phyloP scores from a whole-genome alignment of 2,329 filamentous ascomycete genomes.

The Colletotrichum coccodes region DNA sequence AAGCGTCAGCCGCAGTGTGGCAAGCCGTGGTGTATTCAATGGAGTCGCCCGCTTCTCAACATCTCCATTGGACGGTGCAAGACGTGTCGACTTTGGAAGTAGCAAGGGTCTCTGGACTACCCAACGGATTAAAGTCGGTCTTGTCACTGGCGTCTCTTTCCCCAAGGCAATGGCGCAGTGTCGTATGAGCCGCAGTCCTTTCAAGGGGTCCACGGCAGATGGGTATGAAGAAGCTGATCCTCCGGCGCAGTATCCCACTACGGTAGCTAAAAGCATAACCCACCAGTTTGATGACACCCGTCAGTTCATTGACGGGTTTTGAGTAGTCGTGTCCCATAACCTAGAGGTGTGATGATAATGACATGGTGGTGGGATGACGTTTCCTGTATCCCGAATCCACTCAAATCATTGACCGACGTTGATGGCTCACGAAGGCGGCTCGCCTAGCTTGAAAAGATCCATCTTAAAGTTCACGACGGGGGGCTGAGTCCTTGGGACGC shows the following conservation, averaged over 20 bases:
- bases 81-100: neutral
- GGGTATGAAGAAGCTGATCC: neutral
- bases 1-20: neutral
- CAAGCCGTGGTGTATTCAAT: neutral
- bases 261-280: neutral
- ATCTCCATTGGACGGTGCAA: neutral
- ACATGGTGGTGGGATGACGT: neutral
- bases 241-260: neutral
- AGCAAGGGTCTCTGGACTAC: too few species aligned
- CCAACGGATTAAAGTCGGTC: neutral
- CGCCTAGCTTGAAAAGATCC: slow-evolving; percentile 4
- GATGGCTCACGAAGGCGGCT: slow-evolving; percentile 11
- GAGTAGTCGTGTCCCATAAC: neutral
- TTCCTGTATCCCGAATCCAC: neutral
- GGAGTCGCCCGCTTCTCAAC: neutral
- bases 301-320: neutral
- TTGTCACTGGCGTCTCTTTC: neutral
- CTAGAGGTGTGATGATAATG: neutral
- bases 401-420: neutral
- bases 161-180: neutral
- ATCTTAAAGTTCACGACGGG: slow-evolving; percentile 2
- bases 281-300: neutral
- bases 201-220: too few species aligned
- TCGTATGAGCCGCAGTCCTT: too few species aligned
- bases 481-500: neutral